Conservation (phyloP, 805 yeast genomes). For the Candida nitratophila region DNA sequence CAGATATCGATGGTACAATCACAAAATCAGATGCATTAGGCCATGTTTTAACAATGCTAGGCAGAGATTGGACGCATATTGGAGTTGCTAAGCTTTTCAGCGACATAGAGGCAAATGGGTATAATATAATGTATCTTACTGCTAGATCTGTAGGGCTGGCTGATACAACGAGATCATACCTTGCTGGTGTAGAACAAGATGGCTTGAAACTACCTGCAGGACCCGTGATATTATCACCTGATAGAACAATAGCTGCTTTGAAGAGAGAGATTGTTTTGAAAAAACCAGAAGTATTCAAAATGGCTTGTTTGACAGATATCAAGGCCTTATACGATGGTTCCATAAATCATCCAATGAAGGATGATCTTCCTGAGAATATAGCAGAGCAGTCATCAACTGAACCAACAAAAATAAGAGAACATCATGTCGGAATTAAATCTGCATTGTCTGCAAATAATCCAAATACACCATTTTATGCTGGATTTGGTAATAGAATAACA, state of each 20-base stretch:
- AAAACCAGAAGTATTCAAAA: slow-evolving; percentile 97
- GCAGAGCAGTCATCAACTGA: neutral
- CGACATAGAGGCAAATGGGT: slow-evolving; percentile 85
- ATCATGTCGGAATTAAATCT: neutral
- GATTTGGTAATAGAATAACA: slow-evolving; percentile 93
- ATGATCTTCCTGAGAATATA: no score
- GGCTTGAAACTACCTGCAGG: slow-evolving; percentile 74
- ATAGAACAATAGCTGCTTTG: slow-evolving; percentile 92
- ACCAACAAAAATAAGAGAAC: neutral
- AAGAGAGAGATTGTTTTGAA: slow-evolving; percentile 86
- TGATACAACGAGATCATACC: slow-evolving; percentile 80
- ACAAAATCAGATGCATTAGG: slow-evolving; percentile 97
- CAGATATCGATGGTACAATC: slow-evolving; percentile 97
- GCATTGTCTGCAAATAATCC: slow-evolving; percentile 25
- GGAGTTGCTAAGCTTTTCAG: slow-evolving; percentile 90
- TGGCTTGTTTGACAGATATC: slow-evolving; percentile 91
- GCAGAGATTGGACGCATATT: slow-evolving; percentile 96
- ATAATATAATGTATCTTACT: slow-evolving; percentile 87
- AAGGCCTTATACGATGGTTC: slow-evolving; percentile 47
- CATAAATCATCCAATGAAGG: neutral
- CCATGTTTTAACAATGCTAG: slow-evolving; percentile 87
- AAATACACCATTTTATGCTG: slow-evolving; percentile 89
- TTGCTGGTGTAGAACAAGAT: slow-evolving; percentile 70
- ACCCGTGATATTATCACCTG: slow-evolving; percentile 93
- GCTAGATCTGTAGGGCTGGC: slow-evolving; percentile 96